Evolutionary conservation across 2,329 filamentous ascomycete species (phyloP).

Genomic region (Microdochium paspali): DNA sequence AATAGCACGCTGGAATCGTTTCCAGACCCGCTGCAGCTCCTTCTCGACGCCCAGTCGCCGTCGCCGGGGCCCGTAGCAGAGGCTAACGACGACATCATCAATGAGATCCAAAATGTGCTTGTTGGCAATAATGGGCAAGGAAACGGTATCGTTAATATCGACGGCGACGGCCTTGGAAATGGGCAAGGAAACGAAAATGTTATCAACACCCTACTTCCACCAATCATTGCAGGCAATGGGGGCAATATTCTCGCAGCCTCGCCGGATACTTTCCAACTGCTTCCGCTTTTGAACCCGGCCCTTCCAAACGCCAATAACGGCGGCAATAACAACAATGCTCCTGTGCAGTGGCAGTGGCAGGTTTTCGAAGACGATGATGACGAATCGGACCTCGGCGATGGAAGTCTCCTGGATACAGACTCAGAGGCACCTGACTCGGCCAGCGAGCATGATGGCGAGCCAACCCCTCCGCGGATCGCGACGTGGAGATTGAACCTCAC

Average conservation of each 20-base stretch:
- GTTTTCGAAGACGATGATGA: constrained; percentile 1
- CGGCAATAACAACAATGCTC: background rate
- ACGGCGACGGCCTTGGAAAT: background rate
- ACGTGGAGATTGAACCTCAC: constrained; percentile 45
- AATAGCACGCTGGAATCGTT: background rate
- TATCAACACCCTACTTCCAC: no score
- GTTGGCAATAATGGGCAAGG: background rate
- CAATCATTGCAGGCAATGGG: background rate
- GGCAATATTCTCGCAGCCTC: background rate
- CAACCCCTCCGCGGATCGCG: constrained; percentile 16
- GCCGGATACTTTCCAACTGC: background rate
- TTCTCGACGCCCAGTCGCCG: background rate
- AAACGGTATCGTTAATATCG: background rate
- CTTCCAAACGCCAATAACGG: background rate
- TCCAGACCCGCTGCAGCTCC: background rate
- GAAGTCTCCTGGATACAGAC: background rate
- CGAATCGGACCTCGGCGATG: background rate
- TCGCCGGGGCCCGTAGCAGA: background rate
- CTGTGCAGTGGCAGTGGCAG: no score
- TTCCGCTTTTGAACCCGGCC: background rate
- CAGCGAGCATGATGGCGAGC: background rate
- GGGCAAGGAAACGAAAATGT: background rate
- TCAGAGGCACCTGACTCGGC: constrained; percentile 3
- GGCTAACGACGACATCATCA: background rate
- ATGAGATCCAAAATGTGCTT: background rate